Percentiles rank a stretch among this genome's conserved stretches.
Conservation (phyloP, 495 filamentous ascomycete genomes). For the Corynascus novoguineensis region DNA sequence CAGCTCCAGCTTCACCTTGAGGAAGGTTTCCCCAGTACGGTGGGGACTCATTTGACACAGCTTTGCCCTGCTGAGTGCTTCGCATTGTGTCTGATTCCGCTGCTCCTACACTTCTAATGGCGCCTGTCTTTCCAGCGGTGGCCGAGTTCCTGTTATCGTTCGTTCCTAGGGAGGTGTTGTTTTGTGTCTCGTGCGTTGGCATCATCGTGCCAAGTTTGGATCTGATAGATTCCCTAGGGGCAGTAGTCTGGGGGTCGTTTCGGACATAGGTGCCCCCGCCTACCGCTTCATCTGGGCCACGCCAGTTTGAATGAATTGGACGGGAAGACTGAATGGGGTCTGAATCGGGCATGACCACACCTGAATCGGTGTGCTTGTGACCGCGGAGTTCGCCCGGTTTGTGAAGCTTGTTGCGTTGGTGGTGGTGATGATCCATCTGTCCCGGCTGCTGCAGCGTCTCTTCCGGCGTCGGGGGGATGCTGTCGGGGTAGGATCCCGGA, state of each 20-base stretch:
- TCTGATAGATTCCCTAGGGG: background rate
- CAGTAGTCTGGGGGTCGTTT: background rate
- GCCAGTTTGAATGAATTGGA: background rate
- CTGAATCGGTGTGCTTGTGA: slow-evolving; percentile 32
- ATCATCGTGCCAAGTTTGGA: background rate
- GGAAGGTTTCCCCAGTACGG: slow-evolving; percentile 41
- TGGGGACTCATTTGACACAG: background rate
- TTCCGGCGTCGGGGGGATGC: slow-evolving; percentile 11
- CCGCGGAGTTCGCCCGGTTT: slow-evolving; percentile 28
- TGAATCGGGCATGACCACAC: slow-evolving; percentile 23
- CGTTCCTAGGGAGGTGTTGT: background rate
- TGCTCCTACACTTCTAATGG: background rate
- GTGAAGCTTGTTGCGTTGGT: slow-evolving; percentile 31
- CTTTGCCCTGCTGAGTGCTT: too few relatives aligned
- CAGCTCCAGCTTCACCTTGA: slow-evolving; percentile 25
- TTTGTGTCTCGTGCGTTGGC: background rate
- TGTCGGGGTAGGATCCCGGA: slow-evolving; percentile 15
- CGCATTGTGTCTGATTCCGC: too few relatives aligned
- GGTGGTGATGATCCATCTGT: background rate
- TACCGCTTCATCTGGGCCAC: slow-evolving; percentile 10
- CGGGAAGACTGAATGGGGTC: slow-evolving; percentile 1
- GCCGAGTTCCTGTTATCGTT: background rate
- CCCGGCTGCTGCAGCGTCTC: slow-evolving; percentile 5
- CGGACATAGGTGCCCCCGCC: slow-evolving; percentile 16
- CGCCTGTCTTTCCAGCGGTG: background rate